Evolutionary conservation across 2,329 filamentous ascomycete genomes (phyloP), one percentile per base, ranked within the genome.

Genomic region (Ilyonectria robusta): DNA sequence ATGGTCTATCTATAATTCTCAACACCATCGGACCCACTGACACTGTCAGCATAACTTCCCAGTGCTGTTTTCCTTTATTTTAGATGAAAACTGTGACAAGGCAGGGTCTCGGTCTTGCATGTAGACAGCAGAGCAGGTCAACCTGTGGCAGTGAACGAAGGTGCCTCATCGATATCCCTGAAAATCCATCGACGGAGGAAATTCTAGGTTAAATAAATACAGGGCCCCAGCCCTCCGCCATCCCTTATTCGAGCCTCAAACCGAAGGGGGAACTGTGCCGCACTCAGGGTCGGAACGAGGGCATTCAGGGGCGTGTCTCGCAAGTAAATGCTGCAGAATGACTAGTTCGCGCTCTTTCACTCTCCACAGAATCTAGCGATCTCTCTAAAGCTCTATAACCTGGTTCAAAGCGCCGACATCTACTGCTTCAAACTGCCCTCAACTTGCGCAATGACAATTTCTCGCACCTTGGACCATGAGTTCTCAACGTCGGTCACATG

Each of bases 391-490:
- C 37, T 40, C 37, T 40, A 40, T 40, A 40, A 40, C 11, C 1
- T 15, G 37, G n/a, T 40, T 40, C 10, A 40, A 40, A 40, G 4
- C 33, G 33, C 13, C 10, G 69, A 64, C 44, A 71, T 35, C 59
- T 21, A 42, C 48, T 35, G 46, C 31, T 15, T 23, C 35, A 19
- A 40, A 26, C 11, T 37, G 9, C 29, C 35, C 66, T 88, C 91
- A 9, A 97, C 93, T 80, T 95, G 90, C 68, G 87, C 86, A 79
- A 91, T 89, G 6, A 98, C 91, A 70, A 97, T 87, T 75, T 91
- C 89, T 69, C 94, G 85, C 19, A 97, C 92, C 23, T 87, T 89
- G 11, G 37, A 15, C 37, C 80, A 92, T 84, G 91, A 93, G 69
- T 89, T 92, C 47, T 88, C 88, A 21, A 94, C 91, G 47, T 87